These are phyloP conservation scores for Pinguiococcus pyrenoidosus DNA, from an alignment of 108 stramenopile species.

Conservation along the genomic window DNA sequence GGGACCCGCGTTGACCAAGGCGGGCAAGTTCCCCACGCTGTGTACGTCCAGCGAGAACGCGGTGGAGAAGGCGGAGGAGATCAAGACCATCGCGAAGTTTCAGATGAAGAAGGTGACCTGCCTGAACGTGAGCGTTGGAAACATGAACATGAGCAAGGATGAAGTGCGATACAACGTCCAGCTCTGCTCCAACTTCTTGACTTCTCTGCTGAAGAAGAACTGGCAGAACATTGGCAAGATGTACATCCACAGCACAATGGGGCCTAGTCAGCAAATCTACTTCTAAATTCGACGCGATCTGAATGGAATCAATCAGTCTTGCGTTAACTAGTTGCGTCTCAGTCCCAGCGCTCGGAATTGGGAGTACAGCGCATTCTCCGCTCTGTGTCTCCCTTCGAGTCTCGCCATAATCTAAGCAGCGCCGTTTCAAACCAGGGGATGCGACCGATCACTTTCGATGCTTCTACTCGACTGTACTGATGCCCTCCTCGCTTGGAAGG, in stretches of 20 bases:
- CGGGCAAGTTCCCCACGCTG: conserved; percentile 99
- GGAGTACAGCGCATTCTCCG: too few relatives aligned
- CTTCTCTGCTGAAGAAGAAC: conserved; percentile 97
- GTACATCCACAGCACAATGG: conserved; percentile 98
- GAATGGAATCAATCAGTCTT: not conserved
- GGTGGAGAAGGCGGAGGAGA: conserved; percentile 96
- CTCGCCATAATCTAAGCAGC: too few relatives aligned
- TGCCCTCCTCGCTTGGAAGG: too few relatives aligned
- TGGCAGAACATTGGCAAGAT: conserved; percentile 99
- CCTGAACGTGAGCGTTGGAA: conserved; percentile 93
- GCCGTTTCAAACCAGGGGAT: too few relatives aligned
- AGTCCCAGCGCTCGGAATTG: too few relatives aligned
- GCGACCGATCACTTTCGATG: too few relatives aligned
- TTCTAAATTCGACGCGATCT: conserved; percentile 53
- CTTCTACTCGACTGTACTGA: too few relatives aligned
- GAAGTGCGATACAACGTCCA: conserved; percentile 90
- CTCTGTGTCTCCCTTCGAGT: too few relatives aligned
- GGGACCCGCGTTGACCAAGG: conserved; percentile 98
- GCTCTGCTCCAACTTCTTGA: conserved; percentile 96
- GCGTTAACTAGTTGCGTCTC: too few relatives aligned
- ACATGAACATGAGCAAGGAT: conserved; percentile 71
- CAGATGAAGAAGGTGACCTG: conserved; percentile 99
- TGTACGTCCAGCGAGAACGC: conserved; percentile 74
- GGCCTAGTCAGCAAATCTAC: conserved; percentile 93
- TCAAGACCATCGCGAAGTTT: conserved; percentile 99